Evolutionary conservation across 78 protist species (phyloP), one percentile per base, ranked within the genome.

Genomic region (Dictyostelium purpureum): DNA sequence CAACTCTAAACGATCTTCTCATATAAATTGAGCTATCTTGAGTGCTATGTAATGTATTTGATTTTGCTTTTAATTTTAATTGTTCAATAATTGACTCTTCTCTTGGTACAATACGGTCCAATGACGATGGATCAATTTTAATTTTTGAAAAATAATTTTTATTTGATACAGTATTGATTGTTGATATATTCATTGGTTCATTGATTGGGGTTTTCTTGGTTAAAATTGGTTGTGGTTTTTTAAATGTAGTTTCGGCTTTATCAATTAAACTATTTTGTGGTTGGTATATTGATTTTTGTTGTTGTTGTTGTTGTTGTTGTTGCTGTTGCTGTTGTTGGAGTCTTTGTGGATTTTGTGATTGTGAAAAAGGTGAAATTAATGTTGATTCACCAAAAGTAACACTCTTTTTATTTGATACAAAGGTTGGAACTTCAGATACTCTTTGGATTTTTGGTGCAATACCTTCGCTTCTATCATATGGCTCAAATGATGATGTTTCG

Each of bases 1-100:
- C 74, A 31, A 85, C 92, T 35, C 92, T 26, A 12, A 85, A 85
- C 59, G 92, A 85, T 85, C 92, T 85, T 85, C 92, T 56, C 82
- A 85, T 73, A 9, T n/a, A 35, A 3, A 73, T 59, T 21, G 92
- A 70, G 5, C 33, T 33, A 71, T 83, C 90, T 26, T 51, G 14
- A 69, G 47, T 69, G 1, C 35, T 18, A 42, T 69, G 47, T 16
- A 40, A 40, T 19, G 31, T 24, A 18, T 16, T 6, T 18, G 10
- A 11, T 19, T 56, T 24, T 24, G n/a, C 10, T 42, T 69, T 69
- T 24, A 18, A 37, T 45, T 37, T 79, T 56, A 37, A 42, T 51
- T n/a, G 57, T 45, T 80, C 47, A 28, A 38, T n/a, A 19, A 70
- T 28, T 2, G 77, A 83, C 38, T 83, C 90, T 18, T 43, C 61